A percentile compares a stretch with the other conserved stretches of the same genome.
phyloP scores from a whole-genome alignment of 1,139 yeast species.

The Yamadazyma pseudoaaseri region DNA sequence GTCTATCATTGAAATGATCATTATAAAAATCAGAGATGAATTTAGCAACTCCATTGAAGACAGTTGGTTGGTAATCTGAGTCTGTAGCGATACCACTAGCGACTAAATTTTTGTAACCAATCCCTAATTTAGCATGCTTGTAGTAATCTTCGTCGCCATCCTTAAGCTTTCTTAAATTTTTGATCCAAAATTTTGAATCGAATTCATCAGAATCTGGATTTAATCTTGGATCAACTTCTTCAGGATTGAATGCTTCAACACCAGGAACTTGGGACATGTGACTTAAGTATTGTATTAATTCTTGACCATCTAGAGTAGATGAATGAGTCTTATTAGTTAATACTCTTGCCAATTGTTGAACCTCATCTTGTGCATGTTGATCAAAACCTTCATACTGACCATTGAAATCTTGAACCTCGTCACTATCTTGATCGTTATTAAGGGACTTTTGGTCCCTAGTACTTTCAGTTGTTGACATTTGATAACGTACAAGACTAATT shows the following conservation, averaged over 20 bases:
- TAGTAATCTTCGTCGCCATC: slow-evolving; percentile 61
- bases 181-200: slow-evolving; percentile 68
- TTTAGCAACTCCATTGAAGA: slow-evolving; percentile 47
- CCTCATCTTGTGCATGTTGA: slow-evolving; percentile 3
- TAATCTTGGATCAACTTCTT: slow-evolving; percentile 15
- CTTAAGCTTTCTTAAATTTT: slow-evolving; percentile 57
- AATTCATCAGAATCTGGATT: slow-evolving; percentile 52
- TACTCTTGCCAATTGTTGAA: slow-evolving; percentile 34
- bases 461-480: background rate
- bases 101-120: slow-evolving; percentile 64
- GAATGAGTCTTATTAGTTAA: slow-evolving; percentile 37
- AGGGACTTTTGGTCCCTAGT: background rate
- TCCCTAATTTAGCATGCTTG: slow-evolving; percentile 62
- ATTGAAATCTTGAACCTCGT: slow-evolving; percentile 2
- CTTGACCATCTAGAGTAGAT: slow-evolving; percentile 30
- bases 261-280: slow-evolving; percentile 58
- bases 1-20: slow-evolving; percentile 12
- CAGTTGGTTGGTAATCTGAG: slow-evolving; percentile 77
- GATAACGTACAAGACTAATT: too few relatives aligned
- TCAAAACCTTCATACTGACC: slow-evolving; percentile 4
- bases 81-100: slow-evolving; percentile 79
- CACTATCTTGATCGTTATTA: slow-evolving; percentile 1
- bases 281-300: slow-evolving; percentile 51
- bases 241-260: slow-evolving; percentile 29
- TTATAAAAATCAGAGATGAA: slow-evolving; percentile 16